Base-by-base conservation (phyloP, 179 eudicot species). In the Sideroxylon spinosum region DNA sequence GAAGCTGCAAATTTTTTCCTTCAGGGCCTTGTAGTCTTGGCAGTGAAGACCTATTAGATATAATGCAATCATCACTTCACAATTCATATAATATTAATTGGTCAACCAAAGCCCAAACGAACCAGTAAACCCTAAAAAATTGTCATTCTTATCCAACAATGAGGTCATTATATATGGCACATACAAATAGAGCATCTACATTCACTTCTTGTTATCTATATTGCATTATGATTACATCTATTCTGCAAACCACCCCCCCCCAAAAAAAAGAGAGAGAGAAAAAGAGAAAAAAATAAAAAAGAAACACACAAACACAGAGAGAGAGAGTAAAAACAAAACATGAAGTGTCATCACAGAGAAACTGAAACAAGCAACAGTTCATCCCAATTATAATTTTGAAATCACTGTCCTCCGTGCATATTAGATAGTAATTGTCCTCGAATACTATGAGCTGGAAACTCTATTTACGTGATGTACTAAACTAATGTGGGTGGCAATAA, bases 1-100 rank as follows among this genome's bases (percentile, higher is more conserved):
- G 83, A 53, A 84, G 86, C 60, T 84, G 86, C 32, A 78, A 78
- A 0, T 55, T 75, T 70, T 84, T 84, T 53, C 79, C 81, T 29
- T 84, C 76, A 11, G 79, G 83, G 53, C 76, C 81, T 80, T 76
- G 76, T 68, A 78, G 63, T 62, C 53, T 74, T 73, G 76, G 83
- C 11, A 81, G 79, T 50, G 81, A 83, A 46, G 78, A 77, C 68
- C 84, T 78, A 71, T 9, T 49, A 56, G 70, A 55, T 53, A 37
- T 4, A n/a, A 56, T 59, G 22, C 10, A 37, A 52, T 52, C 16
- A 52, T 59, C n/a, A 56, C 63, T 59, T 37, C 60, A 65, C 37
- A 17, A 6, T 32, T 37, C n/a, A 37, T 7, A 60, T 32, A 13
- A 61, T 13, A 6, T 61, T 14, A 4, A 7, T 37, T 17, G 29